Conservation (phyloP, 495 filamentous ascomycete species). For the Rostrohypoxylon terebratum region DNA sequence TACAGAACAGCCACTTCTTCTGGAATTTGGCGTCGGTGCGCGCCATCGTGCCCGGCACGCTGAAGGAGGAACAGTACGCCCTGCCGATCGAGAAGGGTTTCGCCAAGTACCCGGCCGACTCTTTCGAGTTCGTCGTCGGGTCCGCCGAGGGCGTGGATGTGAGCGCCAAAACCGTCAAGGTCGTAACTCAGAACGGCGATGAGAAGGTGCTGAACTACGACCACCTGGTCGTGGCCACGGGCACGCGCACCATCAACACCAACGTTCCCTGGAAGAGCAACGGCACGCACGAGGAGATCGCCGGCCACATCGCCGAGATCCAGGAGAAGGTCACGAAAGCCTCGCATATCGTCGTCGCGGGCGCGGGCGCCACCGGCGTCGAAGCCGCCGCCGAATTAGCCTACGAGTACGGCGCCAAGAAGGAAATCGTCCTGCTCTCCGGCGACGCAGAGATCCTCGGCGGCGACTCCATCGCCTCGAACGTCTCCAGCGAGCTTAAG, state of each 20-base stretch:
- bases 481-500: slow-evolving; percentile 57
- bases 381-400: slow-evolving; percentile 59
- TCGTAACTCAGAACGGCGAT: slow-evolving; percentile 30
- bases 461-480: slow-evolving; percentile 50
- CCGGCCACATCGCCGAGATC: slow-evolving; percentile 45
- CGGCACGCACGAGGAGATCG: slow-evolving; percentile 52
- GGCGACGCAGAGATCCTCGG: slow-evolving; percentile 55
- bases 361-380: slow-evolving; percentile 58
- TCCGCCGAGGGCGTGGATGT: slow-evolving; percentile 53
- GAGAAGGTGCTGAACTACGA: slow-evolving; percentile 49
- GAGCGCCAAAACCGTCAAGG: slow-evolving; percentile 44
- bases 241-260: slow-evolving; percentile 43
- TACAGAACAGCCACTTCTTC: slow-evolving; percentile 65
- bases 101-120: slow-evolving; percentile 53
- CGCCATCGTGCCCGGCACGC: slow-evolving; percentile 61
- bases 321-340: slow-evolving; percentile 50
- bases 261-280: slow-evolving; percentile 58
- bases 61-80: slow-evolving; percentile 62
- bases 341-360: slow-evolving; percentile 58
- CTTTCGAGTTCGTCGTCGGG: slow-evolving; percentile 59
- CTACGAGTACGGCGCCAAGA: slow-evolving; percentile 59
- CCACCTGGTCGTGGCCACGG: slow-evolving; percentile 51
- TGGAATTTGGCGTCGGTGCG: slow-evolving; percentile 69
- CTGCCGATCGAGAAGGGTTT: slow-evolving; percentile 56
- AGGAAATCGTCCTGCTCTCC: slow-evolving; percentile 63